Evolutionary conservation across 257 asterid species (phyloP).

Genomic region (Nicotiana paniculata): DNA sequence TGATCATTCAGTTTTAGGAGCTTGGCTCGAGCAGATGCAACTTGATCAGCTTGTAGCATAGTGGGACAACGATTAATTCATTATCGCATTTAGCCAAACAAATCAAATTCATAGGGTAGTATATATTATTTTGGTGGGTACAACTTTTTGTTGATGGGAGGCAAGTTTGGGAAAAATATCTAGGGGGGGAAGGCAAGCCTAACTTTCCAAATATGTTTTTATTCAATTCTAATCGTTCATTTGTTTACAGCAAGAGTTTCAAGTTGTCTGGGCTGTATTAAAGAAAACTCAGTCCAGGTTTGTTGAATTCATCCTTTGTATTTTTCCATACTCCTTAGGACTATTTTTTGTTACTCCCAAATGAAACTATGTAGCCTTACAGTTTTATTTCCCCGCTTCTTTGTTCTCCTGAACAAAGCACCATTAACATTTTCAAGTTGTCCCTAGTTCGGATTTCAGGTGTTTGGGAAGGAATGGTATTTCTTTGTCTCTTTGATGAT

Average conservation of each 20-base stretch:
- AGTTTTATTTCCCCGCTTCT: neutral
- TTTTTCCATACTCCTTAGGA: constrained; percentile 10
- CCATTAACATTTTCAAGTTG: neutral
- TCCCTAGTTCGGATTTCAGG: neutral
- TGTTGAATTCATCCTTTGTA: constrained; percentile 19
- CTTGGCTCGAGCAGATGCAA: constrained; percentile 96
- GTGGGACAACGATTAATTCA: constrained; percentile 38
- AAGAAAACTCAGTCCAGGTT: constrained; percentile 23
- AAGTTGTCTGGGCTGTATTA: constrained; percentile 42
- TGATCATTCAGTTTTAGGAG: constrained; percentile 81
- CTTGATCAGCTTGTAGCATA: constrained; percentile 80
- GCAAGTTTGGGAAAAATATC: neutral
- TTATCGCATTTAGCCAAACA: constrained; percentile 38
- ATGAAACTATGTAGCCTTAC: neutral
- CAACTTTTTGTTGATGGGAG: constrained; percentile 30
- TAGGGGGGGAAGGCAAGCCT: constrained; percentile 20
- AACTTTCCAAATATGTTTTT: constrained; percentile 19
- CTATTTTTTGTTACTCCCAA: neutral
- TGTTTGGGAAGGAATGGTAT: neutral
- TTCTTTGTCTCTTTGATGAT: neutral
- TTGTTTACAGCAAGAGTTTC: constrained; percentile 38
- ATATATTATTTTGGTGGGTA: constrained; percentile 43
- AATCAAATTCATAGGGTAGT: constrained; percentile 34
- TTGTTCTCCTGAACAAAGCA: neutral
- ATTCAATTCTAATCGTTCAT: constrained; percentile 35